A percentile compares a stretch with the other conserved stretches of the same genome.
Conservation (phyloP, 805 yeast species). For the Metschnikowia baotianmanensis region DNA sequence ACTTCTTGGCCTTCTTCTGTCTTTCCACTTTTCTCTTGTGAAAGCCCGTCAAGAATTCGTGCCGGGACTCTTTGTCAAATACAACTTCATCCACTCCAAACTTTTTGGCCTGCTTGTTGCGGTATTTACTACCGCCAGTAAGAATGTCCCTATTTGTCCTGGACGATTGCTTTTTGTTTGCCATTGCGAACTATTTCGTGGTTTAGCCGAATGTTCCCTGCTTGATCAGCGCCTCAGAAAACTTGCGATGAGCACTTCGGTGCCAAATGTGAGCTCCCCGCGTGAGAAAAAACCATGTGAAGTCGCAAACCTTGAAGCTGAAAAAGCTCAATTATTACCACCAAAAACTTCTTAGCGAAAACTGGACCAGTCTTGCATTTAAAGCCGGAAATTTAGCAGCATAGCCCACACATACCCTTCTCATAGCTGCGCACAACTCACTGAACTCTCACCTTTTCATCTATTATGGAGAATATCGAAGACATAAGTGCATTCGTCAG, state of each 20-base stretch:
- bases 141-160: conserved; percentile 76
- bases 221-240: neutral
- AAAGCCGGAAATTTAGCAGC: too few relatives aligned
- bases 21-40: conserved; percentile 90
- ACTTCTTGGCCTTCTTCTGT: conserved; percentile 80
- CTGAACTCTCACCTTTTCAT: neutral
- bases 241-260: conserved; percentile 20
- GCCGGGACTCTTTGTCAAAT: conserved; percentile 76
- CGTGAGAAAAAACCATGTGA: conserved; percentile 7
- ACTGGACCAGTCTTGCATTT: too few relatives aligned
- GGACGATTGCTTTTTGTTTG: conserved; percentile 18
- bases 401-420: too few relatives aligned
- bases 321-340: neutral
- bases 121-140: conserved; percentile 82
- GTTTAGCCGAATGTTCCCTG: neutral
- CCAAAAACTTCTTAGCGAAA: too few relatives aligned
- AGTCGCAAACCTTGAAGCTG: neutral
- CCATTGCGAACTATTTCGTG: conserved; percentile 1
- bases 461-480: conserved; percentile 46
- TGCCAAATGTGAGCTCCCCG: neutral
- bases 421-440: too few relatives aligned
- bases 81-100: conserved; percentile 73
- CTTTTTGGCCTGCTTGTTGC: conserved; percentile 49
- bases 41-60: conserved; percentile 89
- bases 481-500: conserved; percentile 39